Base-by-base conservation (phyloP, 2,329 filamentous ascomycete genomes). In the Paraconiothyrium brasiliense region DNA sequence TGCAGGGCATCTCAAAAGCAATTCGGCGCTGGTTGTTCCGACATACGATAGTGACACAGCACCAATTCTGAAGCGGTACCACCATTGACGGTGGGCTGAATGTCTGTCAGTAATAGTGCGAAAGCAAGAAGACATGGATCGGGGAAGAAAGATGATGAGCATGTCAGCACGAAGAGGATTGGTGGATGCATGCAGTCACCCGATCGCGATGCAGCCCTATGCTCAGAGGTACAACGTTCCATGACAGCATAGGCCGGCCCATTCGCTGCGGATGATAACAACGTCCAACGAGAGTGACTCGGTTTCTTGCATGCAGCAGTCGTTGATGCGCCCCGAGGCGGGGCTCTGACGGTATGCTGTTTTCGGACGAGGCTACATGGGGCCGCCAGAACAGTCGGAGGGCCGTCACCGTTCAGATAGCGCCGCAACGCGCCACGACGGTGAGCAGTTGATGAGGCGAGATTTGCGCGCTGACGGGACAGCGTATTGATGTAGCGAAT, bases 161-260 rank as follows among this genome's bases (percentile, higher is more conserved):
- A 16, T 5, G 24, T 4, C 46, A 32, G 46, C 24, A 48, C 4
- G 46, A 48, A 30, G 24, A 27, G 43, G 22, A 46, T 27, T 22
- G 43, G 43, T 27, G 43, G 43, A 27, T 27, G 46, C 41, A 4
- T 44, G 41, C 41, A 44, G 16, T 22, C 5, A 22, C 13, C 20
- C 41, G 41, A 44, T 44, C 13, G 22, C 24, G 46, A 48, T 48
- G 46, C 46, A 48, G 46, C 46, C 46, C 46, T 32, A 32, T 48
- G 46, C 41, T 20, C 22, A 37, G 4, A 4, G 4, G 27, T 30
- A 30, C 27, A 30, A 30, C 27, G 27, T 30, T 30, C 27, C 27
- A 44, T 44, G 41, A 22, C 41, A 44, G 41, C 7, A 20, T 2
- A 3, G 41, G 16, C 16, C 16, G 4, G 46, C 4, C 46, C 27